These are phyloP conservation scores for Dendrocalamus sinicus DNA, from an alignment of 176 grass and related monocot species.

Conservation along the genomic window DNA sequence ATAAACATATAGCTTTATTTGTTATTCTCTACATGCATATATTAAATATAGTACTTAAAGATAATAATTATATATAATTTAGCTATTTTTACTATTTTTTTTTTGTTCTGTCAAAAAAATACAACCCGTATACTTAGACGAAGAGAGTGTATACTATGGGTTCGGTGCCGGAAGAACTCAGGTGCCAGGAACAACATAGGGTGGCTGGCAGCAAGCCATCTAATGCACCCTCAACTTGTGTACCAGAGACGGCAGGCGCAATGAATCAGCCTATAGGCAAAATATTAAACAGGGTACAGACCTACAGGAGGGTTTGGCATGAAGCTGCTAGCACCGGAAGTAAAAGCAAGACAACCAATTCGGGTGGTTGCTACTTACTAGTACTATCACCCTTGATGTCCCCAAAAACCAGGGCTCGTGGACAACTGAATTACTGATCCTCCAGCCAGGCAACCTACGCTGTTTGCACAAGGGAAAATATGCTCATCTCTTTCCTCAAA, in stretches of 20 bases:
- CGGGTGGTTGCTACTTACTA: not conserved
- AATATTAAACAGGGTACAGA: conserved; percentile 14
- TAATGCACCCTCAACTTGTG: conserved; percentile 38
- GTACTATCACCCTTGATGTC: not conserved
- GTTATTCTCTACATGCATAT: no score
- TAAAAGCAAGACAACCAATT: not conserved
- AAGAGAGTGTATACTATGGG: not conserved
- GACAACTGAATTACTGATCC: not conserved
- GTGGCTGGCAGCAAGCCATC: conserved; percentile 13
- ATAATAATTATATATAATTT: no score
- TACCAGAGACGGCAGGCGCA: conserved; percentile 27
- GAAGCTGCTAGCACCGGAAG: not conserved
- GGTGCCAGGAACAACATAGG: not conserved
- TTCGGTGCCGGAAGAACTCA: not conserved
- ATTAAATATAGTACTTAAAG: no score
- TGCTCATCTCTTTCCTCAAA: not conserved
- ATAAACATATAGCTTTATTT: no score
- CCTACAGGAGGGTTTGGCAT: conserved; percentile 1
- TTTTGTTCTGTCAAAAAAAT: no score
- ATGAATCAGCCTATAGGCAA: conserved; percentile 27
- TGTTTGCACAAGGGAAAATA: not conserved
- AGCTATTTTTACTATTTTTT: no score
- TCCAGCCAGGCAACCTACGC: not conserved
- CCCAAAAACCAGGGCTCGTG: not conserved
- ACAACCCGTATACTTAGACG: no score